These are phyloP conservation scores for Komagataella pastoris DNA, from an alignment of 805 yeast species.

Conservation along the genomic window DNA sequence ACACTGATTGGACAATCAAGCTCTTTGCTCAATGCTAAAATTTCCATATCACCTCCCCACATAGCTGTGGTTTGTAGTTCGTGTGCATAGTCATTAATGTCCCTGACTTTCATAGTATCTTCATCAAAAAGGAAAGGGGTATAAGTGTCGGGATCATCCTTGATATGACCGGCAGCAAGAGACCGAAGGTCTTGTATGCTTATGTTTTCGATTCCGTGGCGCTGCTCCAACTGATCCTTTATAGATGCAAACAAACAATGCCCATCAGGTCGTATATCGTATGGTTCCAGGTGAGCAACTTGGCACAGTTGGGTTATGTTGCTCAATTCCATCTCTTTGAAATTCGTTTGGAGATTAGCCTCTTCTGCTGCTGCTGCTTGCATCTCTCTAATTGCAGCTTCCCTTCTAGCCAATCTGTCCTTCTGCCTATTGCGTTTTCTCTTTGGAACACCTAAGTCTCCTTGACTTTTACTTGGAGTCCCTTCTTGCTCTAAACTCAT, in stretches of 20 bases:
- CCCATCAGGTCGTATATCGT: conserved; percentile 83
- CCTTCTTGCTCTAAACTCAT: conserved; percentile 24
- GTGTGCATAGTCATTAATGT: conserved; percentile 53
- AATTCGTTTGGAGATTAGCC: conserved; percentile 52
- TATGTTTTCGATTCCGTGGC: conserved; percentile 27
- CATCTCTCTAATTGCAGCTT: conserved; percentile 50
- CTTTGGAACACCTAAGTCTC: conserved; percentile 11
- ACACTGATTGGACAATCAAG: conserved; percentile 65
- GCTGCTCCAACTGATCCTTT: conserved; percentile 53
- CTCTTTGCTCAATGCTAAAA: conserved; percentile 65
- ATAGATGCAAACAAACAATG: conserved; percentile 86
- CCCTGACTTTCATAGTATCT: conserved; percentile 45
- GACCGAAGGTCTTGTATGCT: conserved; percentile 44
- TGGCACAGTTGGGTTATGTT: conserved; percentile 43
- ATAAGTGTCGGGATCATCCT: conserved; percentile 52
- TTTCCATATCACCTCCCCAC: conserved; percentile 97
- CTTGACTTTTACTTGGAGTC: conserved; percentile 5
- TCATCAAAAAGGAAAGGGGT: conserved; percentile 80
- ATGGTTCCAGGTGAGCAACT: conserved; percentile 32
- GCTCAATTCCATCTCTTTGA: conserved; percentile 58
- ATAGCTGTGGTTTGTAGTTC: conserved; percentile 66
- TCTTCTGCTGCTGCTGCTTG: conserved; percentile 60
- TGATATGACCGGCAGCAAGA: conserved; percentile 54
- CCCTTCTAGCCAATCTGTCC: conserved; percentile 67
- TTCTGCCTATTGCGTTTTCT: conserved; percentile 69